These are phyloP conservation scores for Hyparrhenia diplandra DNA, from an alignment of 176 grass and related monocot genomes.

Conservation along the genomic window DNA sequence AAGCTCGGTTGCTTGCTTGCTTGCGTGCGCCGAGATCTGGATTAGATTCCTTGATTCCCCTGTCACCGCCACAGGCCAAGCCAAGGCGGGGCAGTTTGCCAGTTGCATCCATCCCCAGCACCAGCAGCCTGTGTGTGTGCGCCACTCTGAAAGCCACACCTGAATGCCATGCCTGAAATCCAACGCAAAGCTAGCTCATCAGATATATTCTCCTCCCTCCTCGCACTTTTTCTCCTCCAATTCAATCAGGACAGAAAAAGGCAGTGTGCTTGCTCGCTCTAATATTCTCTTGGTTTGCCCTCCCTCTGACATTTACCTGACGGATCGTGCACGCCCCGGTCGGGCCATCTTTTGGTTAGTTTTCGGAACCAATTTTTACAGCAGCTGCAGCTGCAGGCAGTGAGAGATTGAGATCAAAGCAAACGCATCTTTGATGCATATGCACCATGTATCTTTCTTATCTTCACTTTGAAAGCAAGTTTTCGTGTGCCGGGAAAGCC, in stretches of 20 bases:
- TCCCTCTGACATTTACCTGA: neutral
- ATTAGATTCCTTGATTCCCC: constrained; percentile 91
- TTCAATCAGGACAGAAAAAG: too few relatives aligned
- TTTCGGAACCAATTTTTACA: neutral
- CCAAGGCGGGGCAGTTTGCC: constrained; percentile 40
- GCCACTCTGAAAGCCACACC: neutral
- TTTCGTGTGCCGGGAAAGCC: constrained; percentile 22
- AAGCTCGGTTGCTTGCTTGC: neutral
- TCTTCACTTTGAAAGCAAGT: constrained; percentile 40
- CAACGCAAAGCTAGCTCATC: too few relatives aligned
- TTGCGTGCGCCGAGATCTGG: constrained; percentile 57
- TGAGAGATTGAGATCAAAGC: too few relatives aligned
- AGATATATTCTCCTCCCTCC: too few relatives aligned
- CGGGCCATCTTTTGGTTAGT: too few relatives aligned
- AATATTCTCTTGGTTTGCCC: neutral
- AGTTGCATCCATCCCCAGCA: constrained; percentile 1
- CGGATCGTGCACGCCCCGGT: neutral
- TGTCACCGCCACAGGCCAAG: constrained; percentile 74
- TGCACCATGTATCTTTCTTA: too few relatives aligned
- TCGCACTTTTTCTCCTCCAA: too few relatives aligned
- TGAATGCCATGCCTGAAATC: too few relatives aligned
- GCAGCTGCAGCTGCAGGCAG: neutral
- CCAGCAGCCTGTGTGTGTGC: neutral
- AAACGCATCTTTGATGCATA: neutral
- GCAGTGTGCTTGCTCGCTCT: too few relatives aligned